Percentiles rank a stretch among this genome's conserved stretches.
These are phyloP conservation scores for Plasmodium gallinaceum DNA, from an alignment of 169 alveolate genomes.

Conservation along the genomic window DNA sequence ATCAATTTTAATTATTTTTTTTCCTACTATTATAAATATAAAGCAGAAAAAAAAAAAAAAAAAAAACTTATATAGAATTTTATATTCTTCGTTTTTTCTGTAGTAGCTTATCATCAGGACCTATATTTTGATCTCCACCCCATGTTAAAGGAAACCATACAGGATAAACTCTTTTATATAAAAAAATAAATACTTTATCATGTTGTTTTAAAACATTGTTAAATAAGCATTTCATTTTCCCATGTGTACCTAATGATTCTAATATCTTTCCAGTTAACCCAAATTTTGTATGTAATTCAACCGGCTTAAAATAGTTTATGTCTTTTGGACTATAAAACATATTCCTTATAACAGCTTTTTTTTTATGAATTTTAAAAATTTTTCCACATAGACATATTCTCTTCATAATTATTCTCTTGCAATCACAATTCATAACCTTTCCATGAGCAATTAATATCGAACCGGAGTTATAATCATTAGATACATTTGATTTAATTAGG, in stretches of 20 bases:
- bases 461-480: neutral
- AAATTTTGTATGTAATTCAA: constrained; percentile 96
- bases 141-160: constrained; percentile 89
- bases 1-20: no score
- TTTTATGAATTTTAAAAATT: constrained; percentile 95
- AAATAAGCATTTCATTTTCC: constrained; percentile 98
- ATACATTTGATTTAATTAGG: neutral
- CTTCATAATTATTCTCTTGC: constrained; percentile 95
- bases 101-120: constrained; percentile 62
- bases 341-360: constrained; percentile 96
- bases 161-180: constrained; percentile 96
- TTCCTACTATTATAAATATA: no score
- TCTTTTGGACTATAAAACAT: constrained; percentile 99
- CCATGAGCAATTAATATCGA: constrained; percentile 90
- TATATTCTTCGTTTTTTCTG: constrained; percentile 3
- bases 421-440: constrained; percentile 91
- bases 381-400: constrained; percentile 98
- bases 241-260: constrained; percentile 99
- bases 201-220: constrained; percentile 95
- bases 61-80: neutral
- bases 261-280: constrained; percentile 98
- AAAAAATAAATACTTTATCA: constrained; percentile 95
- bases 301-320: constrained; percentile 97
- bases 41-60: neutral
- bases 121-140: constrained; percentile 77